Percentiles rank a stretch among this genome's conserved stretches.
phyloP scores from a whole-genome alignment of 345 rosid genomes.

The Euphorbia tirucalli region DNA sequence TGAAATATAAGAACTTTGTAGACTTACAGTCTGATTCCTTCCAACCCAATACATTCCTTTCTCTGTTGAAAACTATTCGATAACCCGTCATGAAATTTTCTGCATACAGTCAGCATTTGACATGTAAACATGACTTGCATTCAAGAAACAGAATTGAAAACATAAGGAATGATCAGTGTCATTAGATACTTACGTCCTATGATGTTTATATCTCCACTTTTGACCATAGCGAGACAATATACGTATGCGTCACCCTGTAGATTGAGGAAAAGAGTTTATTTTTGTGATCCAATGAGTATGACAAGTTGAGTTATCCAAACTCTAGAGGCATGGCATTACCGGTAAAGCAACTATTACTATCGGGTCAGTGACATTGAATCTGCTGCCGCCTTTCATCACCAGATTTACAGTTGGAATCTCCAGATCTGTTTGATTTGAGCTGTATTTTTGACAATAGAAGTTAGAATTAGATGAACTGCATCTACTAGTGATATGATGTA shows the following conservation, averaged over 20 bases:
- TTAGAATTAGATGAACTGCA: not conserved
- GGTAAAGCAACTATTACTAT: constrained; percentile 24
- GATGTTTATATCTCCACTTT: constrained; percentile 61
- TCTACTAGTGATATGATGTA: not conserved
- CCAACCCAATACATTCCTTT: constrained; percentile 65
- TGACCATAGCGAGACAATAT: constrained; percentile 74
- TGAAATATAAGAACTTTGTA: not conserved
- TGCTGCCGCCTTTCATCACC: constrained; percentile 76
- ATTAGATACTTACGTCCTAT: constrained; percentile 78
- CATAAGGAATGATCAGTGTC: not conserved
- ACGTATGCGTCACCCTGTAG: constrained; percentile 40
- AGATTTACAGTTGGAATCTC: constrained; percentile 47
- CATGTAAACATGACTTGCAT: not conserved
- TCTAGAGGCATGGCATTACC: constrained; percentile 37
- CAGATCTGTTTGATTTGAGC: constrained; percentile 1
- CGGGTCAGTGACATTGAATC: constrained; percentile 51
- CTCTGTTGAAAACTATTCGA: constrained; percentile 63
- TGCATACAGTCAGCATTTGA: no score
- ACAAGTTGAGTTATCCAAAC: not conserved
- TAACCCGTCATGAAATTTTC: constrained; percentile 88
- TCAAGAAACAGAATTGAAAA: not conserved
- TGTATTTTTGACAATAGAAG: constrained; percentile 9
- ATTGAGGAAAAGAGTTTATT: constrained; percentile 16
- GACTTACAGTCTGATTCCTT: constrained; percentile 68
- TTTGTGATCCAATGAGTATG: constrained; percentile 8